Evolutionary conservation across 352 stramenopile genomes (phyloP).

Genomic region (Phytophthora pini): DNA sequence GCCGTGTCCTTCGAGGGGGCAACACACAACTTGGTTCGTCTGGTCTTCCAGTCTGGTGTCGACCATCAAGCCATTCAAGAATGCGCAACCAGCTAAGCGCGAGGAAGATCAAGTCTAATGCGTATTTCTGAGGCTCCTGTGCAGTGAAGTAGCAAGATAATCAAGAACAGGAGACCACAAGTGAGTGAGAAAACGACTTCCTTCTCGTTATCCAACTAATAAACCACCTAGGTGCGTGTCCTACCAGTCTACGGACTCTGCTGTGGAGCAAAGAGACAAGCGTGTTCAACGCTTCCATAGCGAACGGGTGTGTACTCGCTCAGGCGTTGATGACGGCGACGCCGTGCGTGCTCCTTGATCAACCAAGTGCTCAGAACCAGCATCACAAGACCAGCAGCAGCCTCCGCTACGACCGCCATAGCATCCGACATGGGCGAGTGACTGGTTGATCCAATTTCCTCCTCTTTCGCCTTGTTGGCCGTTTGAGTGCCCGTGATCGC

Average conservation of each 20-base stretch:
- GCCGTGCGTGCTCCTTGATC: constrained; percentile 42
- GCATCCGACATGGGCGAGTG: constrained; percentile 18
- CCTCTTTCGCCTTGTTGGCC: constrained; percentile 6
- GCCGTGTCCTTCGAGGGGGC: constrained; percentile 49
- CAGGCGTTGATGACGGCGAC: constrained; percentile 34
- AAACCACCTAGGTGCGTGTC: constrained; percentile 4
- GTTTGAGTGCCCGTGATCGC: constrained; percentile 15
- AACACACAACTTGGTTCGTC: constrained; percentile 68
- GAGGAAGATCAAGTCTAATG: neutral
- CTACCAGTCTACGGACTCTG: constrained; percentile 21
- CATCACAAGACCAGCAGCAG: constrained; percentile 26
- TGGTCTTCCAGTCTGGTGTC: constrained; percentile 68
- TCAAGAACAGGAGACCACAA: neutral
- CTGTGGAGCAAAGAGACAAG: constrained; percentile 26
- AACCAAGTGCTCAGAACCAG: constrained; percentile 29
- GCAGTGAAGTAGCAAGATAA: constrained; percentile 5
- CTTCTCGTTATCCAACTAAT: constrained; percentile 25
- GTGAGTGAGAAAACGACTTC: constrained; percentile 12
- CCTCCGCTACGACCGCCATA: constrained; percentile 11
- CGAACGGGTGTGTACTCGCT: constrained; percentile 42
- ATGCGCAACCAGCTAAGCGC: constrained; percentile 65
- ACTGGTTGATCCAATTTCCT: neutral
- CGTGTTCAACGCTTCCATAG: constrained; percentile 61
- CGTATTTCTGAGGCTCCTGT: neutral
- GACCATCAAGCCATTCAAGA: constrained; percentile 69